Conservation (phyloP, 164 flowering plant genomes). For the Malania oleifera region DNA sequence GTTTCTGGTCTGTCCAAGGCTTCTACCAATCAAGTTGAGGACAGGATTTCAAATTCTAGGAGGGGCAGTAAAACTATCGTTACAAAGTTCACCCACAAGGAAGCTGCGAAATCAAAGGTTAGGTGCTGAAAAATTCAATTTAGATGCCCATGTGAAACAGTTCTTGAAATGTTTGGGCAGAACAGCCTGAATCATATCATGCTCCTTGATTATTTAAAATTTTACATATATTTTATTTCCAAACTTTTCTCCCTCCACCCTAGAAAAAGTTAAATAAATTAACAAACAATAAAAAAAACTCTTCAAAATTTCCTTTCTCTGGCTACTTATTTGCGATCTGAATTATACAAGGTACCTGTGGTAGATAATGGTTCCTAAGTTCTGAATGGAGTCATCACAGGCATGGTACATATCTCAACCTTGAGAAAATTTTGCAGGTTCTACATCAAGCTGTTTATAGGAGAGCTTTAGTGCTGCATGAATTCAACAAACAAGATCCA, state of each 20-base stretch:
- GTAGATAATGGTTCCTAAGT: too few species aligned
- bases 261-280: too few species aligned
- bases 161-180: too few species aligned
- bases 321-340: neutral
- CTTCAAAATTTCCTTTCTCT: neutral
- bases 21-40: conserved; percentile 7
- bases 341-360: too few species aligned
- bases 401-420: neutral
- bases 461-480: conserved; percentile 21
- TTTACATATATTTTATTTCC: too few species aligned
- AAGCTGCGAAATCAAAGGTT: conserved; percentile 42
- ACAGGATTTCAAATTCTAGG: conserved; percentile 10
- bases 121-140: conserved; percentile 7
- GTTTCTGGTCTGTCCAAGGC: conserved; percentile 16
- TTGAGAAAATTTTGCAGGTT: conserved; percentile 20
- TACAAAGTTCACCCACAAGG: conserved; percentile 16
- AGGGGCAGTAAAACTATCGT: conserved; percentile 4
- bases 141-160: too few species aligned
- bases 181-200: too few species aligned
- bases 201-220: too few species aligned
- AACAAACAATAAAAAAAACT: too few species aligned
- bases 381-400: neutral
- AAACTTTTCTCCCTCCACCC: too few species aligned
- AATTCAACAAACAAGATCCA: conserved; percentile 17
- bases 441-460: conserved; percentile 10